Base-by-base conservation (phyloP, 1,139 yeast species). In the Kodamaea alishanica region DNA sequence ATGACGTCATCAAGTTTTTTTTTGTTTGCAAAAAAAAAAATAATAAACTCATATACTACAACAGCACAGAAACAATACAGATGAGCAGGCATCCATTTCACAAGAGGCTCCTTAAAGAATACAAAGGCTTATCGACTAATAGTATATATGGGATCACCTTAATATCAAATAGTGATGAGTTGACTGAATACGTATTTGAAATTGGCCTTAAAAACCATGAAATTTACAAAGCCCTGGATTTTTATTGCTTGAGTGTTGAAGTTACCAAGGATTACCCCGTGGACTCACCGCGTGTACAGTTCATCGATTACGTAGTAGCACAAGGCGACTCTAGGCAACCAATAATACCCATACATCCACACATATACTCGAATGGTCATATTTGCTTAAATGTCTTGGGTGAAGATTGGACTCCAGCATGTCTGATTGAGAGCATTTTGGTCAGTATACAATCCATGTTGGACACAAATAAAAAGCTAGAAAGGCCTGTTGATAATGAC, bases 361-460 rank as follows among this genome's bases (percentile, higher is more conserved):
- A 84, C 52, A 68, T 84, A 2, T 84, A 84, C 52, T 72, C 82
- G 30, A 83, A 83, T 50, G 92, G 90, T 1, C 89, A 83, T 51
- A 82, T 83, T 10, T 84, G 92, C 54, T 63, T 81, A 24, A 77
- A 79, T 52, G 55, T 78, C 6, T 59, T 84, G 24, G 88, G 85
- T 1, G 73, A 75, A 6, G 85, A 76, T 33, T 84, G 92, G 92
- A 72, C 87, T 0, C 90, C 90, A 0, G 81, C 82, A 0, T 82
- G 83, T 44, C 70, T 79, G 1, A 65, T 82, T 3, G 70, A 70
- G 34, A 65, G 79, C 6, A 66, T 81, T 0, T 58, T 79, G 20
- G 47, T 84, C 15, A 79, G 87, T 24, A 57, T 84, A 12, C 90
- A 83, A 50, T 77, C 84, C 33, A 78, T 84, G 81, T 59, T 84